Conservation (phyloP, 2,329 filamentous ascomycete species). For the Fusarium sarcochroum region DNA sequence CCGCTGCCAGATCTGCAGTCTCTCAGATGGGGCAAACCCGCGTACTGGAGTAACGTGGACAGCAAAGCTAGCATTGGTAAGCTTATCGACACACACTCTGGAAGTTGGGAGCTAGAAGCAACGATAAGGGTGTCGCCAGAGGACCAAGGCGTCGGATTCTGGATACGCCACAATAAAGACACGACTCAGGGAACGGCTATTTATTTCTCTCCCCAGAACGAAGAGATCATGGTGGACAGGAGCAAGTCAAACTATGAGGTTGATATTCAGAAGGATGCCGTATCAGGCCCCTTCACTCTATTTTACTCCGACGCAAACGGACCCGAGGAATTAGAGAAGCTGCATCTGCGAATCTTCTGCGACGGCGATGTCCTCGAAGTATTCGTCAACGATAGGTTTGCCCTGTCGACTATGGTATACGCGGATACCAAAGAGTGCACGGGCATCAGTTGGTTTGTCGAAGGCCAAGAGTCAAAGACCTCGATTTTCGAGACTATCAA, state of each 20-base stretch:
- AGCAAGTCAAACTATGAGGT: conserved; percentile 50
- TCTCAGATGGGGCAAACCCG: conserved; percentile 35
- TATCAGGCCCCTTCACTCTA: conserved; percentile 61
- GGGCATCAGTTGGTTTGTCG: conserved; percentile 47
- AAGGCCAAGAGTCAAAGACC: conserved; percentile 9
- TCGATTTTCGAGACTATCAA: conserved; percentile 41
- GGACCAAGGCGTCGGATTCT: conserved; percentile 38
- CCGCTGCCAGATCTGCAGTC: conserved; percentile 39
- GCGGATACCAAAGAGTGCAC: conserved; percentile 30
- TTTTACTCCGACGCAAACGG: conserved; percentile 49
- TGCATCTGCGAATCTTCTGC: conserved; percentile 44
- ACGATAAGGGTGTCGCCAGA: conserved; percentile 32
- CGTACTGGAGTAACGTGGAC: conserved; percentile 25
- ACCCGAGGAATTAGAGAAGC: conserved; percentile 37
- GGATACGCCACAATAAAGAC: conserved; percentile 48
- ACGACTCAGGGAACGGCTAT: conserved; percentile 54
- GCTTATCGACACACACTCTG: conserved; percentile 8
- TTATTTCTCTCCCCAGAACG: conserved; percentile 54
- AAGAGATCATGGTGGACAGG: conserved; percentile 59
- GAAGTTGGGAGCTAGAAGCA: conserved; percentile 48
- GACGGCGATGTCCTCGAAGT: conserved; percentile 48
- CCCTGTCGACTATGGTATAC: conserved; percentile 48
- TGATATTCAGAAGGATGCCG: conserved; percentile 54
- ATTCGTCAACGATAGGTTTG: conserved; percentile 49
- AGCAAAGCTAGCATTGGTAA: background rate